Base-by-base conservation (phyloP, 192 early-diverging fungal genomes). In the Paraglomus brasilianum region DNA sequence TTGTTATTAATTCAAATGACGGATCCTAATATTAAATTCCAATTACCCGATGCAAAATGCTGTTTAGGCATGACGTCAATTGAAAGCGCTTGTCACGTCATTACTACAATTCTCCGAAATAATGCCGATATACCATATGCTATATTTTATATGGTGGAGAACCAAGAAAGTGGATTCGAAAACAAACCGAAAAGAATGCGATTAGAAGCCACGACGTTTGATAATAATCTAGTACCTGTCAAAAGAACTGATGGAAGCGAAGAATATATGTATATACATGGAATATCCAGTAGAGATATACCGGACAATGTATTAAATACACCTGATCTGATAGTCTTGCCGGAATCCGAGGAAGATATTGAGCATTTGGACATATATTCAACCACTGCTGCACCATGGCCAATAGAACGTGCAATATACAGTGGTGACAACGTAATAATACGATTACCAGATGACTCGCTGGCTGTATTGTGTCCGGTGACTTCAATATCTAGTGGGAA, bases 91-190 rank as follows among this genome's bases (percentile, higher is more conserved):
- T 69, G 67, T 69, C 55, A 58, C 39, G 5, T 57, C 7, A 45
- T 69, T 1, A 22, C 44, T 8, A 8, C 19, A 47, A 45, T 38
- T 1, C 49, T 69, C 17, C 42, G n/a, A 1, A 45, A 55, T 36
- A 36, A 58, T 56, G 42, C n/a, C 15, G 67, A 69, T 55, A 42
- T 68, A 21, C 8, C 39, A 41, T 68, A 46, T 44, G 66, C 50
- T 17, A 1, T 68, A 7, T n/a, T 68, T 11, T 68, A 68, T 55
- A 4, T 43, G 4, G 44, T 68, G 5, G 51, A 44, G 11, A 2
- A 8, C 39, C 30, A 59, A 5, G 24, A 58, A 53, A 9, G 19
- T 52, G 39, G 21, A 21, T 14, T 39, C 17, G 49, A 66, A 3
- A 14, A 43, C 10, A 21, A n/a, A 49, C 44, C 21, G 42, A 52